Conservation (phyloP, 1,139 yeast genomes). For the Taphrina betulina region DNA sequence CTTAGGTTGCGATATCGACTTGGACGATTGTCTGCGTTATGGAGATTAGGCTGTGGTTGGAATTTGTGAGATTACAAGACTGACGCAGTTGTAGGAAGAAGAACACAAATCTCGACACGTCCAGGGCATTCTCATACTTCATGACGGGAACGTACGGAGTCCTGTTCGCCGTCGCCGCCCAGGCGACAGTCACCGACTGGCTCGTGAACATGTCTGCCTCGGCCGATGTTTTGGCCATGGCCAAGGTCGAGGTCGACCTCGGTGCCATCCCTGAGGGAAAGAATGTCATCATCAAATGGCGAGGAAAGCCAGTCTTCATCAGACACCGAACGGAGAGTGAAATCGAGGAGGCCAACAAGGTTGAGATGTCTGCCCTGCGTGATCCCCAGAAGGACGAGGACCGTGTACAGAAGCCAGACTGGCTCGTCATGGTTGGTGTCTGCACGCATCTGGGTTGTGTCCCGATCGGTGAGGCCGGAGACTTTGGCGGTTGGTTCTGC, state of each 20-base stretch:
- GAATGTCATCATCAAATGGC: slow-evolving; percentile 98
- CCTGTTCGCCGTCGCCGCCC: slow-evolving; percentile 93
- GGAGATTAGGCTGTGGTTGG: no score
- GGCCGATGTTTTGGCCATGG: slow-evolving; percentile 98
- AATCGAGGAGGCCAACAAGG: slow-evolving; percentile 87
- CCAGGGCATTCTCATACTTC: slow-evolving; percentile 89
- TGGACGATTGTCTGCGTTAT: no score
- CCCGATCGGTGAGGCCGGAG: slow-evolving; percentile 99
- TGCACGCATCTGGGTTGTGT: slow-evolving; percentile 98
- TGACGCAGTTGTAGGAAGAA: slow-evolving; percentile 20
- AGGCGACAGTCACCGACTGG: slow-evolving; percentile 86
- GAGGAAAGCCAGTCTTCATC: slow-evolving; percentile 98
- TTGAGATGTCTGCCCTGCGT: slow-evolving; percentile 73
- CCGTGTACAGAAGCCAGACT: slow-evolving; percentile 95
- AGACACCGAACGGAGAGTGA: slow-evolving; percentile 97
- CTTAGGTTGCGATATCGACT: no score
- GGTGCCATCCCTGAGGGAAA: slow-evolving; percentile 95
- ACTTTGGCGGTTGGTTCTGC: slow-evolving; percentile 99
- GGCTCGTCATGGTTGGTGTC: slow-evolving; percentile 99
- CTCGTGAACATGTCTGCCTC: slow-evolving; percentile 94
- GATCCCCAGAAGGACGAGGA: slow-evolving; percentile 93
- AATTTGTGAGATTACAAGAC: no score
- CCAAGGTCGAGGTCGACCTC: slow-evolving; percentile 96
- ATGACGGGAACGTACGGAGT: slow-evolving; percentile 98
- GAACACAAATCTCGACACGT: slow-evolving; percentile 50